phyloP scores from a whole-genome alignment of 108 stramenopile genomes.

The Cylindrotheca fusiformis region DNA sequence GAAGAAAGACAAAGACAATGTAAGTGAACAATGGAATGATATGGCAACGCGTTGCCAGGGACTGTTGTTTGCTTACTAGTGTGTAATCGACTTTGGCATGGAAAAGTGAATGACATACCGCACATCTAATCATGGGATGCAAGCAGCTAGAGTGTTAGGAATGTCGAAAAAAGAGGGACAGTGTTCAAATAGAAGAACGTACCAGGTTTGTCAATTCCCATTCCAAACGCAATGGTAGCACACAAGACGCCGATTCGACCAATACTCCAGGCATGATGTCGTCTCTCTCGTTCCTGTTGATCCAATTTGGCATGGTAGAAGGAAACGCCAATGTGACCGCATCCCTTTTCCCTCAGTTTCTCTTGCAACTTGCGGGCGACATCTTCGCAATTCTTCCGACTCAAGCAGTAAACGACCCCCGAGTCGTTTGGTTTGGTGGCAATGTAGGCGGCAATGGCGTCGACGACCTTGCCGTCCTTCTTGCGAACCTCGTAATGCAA shows the following conservation, averaged over 20 bases:
- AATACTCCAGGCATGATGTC: constrained; percentile 90
- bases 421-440: constrained; percentile 68
- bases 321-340: constrained; percentile 64
- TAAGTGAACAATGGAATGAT: background rate
- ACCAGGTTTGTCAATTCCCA: constrained; percentile 53
- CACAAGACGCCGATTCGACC: constrained; percentile 90
- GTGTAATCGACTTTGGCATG: constrained; percentile 98
- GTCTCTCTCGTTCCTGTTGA: constrained; percentile 56
- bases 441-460: constrained; percentile 80
- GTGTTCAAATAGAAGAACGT: background rate
- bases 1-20: background rate
- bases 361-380: constrained; percentile 65
- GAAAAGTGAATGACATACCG: constrained; percentile 97
- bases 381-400: constrained; percentile 93
- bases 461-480: constrained; percentile 81
- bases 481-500: constrained; percentile 90
- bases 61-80: constrained; percentile 73
- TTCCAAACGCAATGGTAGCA: constrained; percentile 76
- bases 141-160: background rate
- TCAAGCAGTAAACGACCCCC: constrained; percentile 97
- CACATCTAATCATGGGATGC: constrained; percentile 47
- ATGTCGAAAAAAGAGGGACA: too few relatives aligned
- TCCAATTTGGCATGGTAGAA: constrained; percentile 97
- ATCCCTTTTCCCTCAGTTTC: constrained; percentile 55
- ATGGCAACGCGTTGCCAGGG: background rate